A percentile compares a stretch with the other conserved stretches of the same genome.
Conservation (phyloP, 371 early-diverging fungal species). For the Mycotypha africana region DNA sequence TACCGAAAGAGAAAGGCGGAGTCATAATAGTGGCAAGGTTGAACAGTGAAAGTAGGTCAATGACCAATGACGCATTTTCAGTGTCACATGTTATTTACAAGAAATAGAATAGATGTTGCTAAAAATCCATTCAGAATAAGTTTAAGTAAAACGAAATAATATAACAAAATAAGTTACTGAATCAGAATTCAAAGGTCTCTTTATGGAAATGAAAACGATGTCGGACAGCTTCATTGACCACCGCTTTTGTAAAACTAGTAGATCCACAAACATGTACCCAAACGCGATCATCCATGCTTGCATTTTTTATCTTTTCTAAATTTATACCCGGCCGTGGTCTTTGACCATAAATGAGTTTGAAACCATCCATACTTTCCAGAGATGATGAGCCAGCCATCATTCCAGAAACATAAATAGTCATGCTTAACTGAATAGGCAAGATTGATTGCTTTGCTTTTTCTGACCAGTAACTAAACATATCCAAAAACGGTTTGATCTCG, state of each 20-base stretch:
- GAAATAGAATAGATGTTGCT: too few species aligned
- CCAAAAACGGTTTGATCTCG: conserved; percentile 28
- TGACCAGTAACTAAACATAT: conserved; percentile 21
- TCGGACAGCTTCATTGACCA: background rate
- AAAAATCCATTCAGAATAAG: too few species aligned
- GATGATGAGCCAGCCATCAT: conserved; percentile 9
- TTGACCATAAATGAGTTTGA: conserved; percentile 13
- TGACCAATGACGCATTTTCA: too few species aligned
- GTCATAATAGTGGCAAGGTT: too few species aligned
- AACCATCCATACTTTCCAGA: conserved; percentile 6
- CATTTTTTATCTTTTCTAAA: conserved; percentile 1
- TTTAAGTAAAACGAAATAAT: too few species aligned
- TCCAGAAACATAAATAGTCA: conserved; percentile 29
- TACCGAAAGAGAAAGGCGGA: too few species aligned
- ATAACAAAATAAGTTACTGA: too few species aligned
- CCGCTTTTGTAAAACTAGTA: background rate
- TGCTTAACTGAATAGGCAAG: conserved; percentile 16
- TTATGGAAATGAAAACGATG: background rate
- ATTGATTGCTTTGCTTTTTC: conserved; percentile 15
- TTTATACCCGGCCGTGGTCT: conserved; percentile 19
- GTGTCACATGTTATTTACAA: too few species aligned
- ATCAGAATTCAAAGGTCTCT: background rate
- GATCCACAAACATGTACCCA: conserved; percentile 1
- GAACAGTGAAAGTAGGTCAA: too few species aligned
- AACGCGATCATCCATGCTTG: background rate